These are phyloP conservation scores for Gynandropsis gynandra DNA, from an alignment of 345 rosid genomes.

Conservation along the genomic window DNA sequence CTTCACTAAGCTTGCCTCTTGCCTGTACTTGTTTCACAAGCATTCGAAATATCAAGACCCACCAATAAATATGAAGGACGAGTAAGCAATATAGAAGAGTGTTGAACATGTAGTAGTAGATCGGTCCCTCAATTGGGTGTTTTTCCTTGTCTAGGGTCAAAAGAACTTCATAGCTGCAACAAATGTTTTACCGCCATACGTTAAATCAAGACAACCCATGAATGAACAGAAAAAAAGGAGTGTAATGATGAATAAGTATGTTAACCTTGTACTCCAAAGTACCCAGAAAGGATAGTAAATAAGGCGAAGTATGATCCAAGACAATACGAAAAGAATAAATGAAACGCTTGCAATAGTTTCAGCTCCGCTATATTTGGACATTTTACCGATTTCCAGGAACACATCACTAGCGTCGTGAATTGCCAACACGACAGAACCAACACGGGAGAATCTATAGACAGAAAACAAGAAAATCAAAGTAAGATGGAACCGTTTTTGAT, in stretches of 20 bases:
- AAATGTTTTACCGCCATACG: background rate
- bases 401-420: slow-evolving; percentile 72
- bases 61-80: slow-evolving; percentile 69
- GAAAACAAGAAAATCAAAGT: slow-evolving; percentile 9
- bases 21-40: slow-evolving; percentile 45
- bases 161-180: slow-evolving; percentile 65
- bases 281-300: slow-evolving; percentile 63
- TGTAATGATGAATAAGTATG: background rate
- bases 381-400: slow-evolving; percentile 69
- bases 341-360: slow-evolving; percentile 44
- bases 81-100: slow-evolving; percentile 65
- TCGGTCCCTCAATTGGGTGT: slow-evolving; percentile 38
- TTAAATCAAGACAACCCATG: too few species aligned
- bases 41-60: slow-evolving; percentile 61
- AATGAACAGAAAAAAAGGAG: too few species aligned
- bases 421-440: slow-evolving; percentile 57
- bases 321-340: slow-evolving; percentile 43
- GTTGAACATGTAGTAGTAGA: slow-evolving; percentile 66
- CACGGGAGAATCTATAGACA: slow-evolving; percentile 59
- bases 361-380: slow-evolving; percentile 76
- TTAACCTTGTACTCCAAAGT: slow-evolving; percentile 75
- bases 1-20: slow-evolving; percentile 55
- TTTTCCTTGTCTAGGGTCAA: slow-evolving; percentile 40
- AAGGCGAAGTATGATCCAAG: slow-evolving; percentile 54
- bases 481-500: background rate